Conservation (phyloP, 2,329 filamentous ascomycete species). For the Pseudogymnoascus sp. region DNA sequence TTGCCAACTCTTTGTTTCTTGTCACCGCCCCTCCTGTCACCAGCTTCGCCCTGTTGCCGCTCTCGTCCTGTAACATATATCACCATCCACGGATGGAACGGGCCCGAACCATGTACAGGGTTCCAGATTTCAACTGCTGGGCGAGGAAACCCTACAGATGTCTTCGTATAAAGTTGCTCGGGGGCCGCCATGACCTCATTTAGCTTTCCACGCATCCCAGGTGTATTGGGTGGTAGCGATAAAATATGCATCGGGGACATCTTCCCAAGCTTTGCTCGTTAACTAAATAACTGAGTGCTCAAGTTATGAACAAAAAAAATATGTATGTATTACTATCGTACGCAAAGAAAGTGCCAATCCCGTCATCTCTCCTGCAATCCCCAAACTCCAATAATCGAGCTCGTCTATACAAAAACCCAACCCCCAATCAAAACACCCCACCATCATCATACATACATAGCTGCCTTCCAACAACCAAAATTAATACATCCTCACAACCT, state of each 20-base stretch:
- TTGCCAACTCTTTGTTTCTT: neutral
- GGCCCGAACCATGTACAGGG: no score
- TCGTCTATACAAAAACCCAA: neutral
- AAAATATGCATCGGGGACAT: neutral
- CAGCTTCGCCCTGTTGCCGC: neutral
- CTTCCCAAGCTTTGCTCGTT: neutral
- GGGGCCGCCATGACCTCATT: no score
- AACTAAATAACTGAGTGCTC: neutral
- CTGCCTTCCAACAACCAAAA: neutral
- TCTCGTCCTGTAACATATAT: neutral
- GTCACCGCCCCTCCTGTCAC: neutral
- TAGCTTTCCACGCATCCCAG: no score
- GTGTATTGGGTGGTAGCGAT: no score
- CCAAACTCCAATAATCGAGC: neutral
- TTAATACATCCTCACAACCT: slow-evolving; percentile 20
- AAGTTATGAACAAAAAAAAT: neutral
- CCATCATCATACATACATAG: slow-evolving; percentile 1
- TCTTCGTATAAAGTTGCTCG: no score
- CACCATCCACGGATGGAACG: no score
- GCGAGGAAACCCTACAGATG: no score
- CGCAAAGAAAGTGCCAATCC: neutral
- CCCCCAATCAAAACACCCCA: neutral
- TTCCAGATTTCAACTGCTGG: no score
- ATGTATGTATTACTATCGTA: slow-evolving; percentile 5
- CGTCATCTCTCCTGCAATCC: neutral